phyloP scores from a whole-genome alignment of 495 filamentous ascomycete genomes.

The Podospora australis region DNA sequence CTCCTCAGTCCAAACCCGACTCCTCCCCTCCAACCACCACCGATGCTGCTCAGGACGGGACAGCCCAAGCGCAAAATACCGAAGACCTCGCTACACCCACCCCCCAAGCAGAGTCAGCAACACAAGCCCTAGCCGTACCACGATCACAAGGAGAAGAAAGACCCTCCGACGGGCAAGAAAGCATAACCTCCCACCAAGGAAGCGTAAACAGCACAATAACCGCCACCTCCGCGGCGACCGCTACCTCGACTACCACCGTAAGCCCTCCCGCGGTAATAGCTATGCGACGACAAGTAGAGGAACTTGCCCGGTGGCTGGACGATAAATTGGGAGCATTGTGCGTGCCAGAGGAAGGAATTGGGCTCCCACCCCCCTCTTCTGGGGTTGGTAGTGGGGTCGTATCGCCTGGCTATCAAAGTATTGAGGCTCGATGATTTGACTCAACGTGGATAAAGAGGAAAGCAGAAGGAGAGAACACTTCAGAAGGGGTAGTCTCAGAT shows the following conservation, averaged over 20 bases:
- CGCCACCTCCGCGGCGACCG: conserved; percentile 4
- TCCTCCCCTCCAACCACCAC: too few species aligned
- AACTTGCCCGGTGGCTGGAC: conserved; percentile 41
- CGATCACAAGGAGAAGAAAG: not conserved
- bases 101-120: not conserved
- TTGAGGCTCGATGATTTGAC: not conserved
- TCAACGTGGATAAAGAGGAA: too few species aligned
- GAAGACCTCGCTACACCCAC: not conserved
- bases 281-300: conserved; percentile 41
- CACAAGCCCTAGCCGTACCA: not conserved
- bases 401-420: not conserved
- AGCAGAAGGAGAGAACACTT: too few species aligned
- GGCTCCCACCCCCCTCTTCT: conserved; percentile 19
- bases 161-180: not conserved
- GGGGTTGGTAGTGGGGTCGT: not conserved
- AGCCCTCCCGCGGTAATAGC: conserved; percentile 18
- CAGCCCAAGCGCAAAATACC: not conserved
- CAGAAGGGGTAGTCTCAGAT: too few species aligned
- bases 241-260: not conserved
- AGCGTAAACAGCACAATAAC: not conserved
- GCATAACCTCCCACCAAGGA: too few species aligned
- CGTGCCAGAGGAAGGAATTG: conserved; percentile 39
- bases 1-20: too few species aligned
- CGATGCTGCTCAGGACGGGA: too few species aligned
- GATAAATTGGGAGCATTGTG: conserved; percentile 33